A percentile compares a stretch with the other conserved stretches of the same genome.
Conservation (phyloP, 345 rosid species). For the Populus nigra region DNA sequence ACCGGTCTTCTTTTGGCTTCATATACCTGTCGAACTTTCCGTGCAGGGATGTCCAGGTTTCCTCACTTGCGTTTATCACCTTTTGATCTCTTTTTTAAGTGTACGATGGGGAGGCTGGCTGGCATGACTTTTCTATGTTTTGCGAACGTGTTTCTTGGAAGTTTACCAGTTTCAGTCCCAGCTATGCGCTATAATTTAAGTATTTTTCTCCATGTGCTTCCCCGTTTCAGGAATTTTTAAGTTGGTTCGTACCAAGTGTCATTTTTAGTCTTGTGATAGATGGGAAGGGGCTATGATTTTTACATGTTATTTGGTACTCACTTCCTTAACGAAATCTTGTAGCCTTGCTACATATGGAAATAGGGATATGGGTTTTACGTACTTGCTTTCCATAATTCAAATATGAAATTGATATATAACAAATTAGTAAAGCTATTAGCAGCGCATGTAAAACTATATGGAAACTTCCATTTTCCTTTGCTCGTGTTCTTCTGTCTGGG, state of each 20-base stretch:
- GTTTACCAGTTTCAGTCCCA: not conserved
- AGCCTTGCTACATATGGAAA: not conserved
- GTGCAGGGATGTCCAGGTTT: constrained; percentile 5
- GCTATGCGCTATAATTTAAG: not conserved
- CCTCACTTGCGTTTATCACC: not conserved
- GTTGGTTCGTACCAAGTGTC: not conserved
- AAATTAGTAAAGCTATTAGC: too few relatives aligned
- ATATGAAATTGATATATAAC: too few relatives aligned
- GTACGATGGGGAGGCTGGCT: not conserved
- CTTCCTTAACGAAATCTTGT: not conserved
- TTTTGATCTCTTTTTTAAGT: not conserved
- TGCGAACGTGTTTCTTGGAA: constrained; percentile 3
- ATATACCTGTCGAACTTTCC: constrained; percentile 1
- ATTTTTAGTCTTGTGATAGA: not conserved
- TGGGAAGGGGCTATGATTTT: not conserved
- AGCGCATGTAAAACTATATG: too few relatives aligned
- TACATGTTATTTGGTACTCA: not conserved
- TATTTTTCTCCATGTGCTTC: not conserved
- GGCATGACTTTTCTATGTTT: not conserved
- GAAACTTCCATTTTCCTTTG: too few relatives aligned
- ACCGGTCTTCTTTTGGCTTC: constrained; percentile 22
- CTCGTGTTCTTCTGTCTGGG: too few relatives aligned
- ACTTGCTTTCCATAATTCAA: not conserved
- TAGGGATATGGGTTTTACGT: not conserved
- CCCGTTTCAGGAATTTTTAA: not conserved